phyloP scores from a whole-genome alignment of 2,329 filamentous ascomycete species.

The Gaeumannomyces tritici region DNA sequence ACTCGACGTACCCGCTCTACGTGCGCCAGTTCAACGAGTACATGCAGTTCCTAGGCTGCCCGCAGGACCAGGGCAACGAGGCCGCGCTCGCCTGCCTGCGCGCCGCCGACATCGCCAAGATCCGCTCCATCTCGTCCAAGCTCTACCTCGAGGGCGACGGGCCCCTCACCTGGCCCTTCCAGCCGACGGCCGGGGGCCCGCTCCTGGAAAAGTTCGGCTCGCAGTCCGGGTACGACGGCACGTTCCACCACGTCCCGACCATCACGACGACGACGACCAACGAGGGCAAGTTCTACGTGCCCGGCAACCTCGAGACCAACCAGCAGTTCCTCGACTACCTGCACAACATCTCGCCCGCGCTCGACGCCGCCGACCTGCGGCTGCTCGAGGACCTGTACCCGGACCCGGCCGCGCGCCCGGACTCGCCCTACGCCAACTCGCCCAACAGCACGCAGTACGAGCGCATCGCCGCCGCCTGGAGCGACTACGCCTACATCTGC shows the following conservation, averaged over 20 bases:
- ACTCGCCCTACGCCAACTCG: constrained; percentile 28
- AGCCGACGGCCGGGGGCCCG: constrained; percentile 38
- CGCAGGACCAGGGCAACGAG: background rate
- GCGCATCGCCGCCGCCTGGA: constrained; percentile 43
- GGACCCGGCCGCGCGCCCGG: constrained; percentile 20
- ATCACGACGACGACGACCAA: constrained; percentile 33
- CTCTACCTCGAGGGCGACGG: constrained; percentile 24
- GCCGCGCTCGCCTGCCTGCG: background rate
- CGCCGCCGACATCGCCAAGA: background rate
- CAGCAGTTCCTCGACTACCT: constrained; percentile 27
- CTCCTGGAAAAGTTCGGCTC: constrained; percentile 17
- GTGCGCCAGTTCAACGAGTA: constrained; percentile 1
- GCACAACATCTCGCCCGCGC: constrained; percentile 26
- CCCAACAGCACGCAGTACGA: constrained; percentile 35
- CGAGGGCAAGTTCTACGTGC: constrained; percentile 32
- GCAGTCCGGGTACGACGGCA: constrained; percentile 14
- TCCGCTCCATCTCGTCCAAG: background rate
- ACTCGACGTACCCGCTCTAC: background rate
- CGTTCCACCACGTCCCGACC: constrained; percentile 24
- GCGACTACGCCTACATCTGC: constrained; percentile 38
- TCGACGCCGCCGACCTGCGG: constrained; percentile 23
- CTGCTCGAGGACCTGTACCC: constrained; percentile 28
- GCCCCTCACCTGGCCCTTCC: constrained; percentile 37
- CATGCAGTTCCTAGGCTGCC: background rate
- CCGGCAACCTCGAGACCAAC: constrained; percentile 21